These are phyloP conservation scores for Alternaria brassicicola DNA, from an alignment of 2,329 filamentous ascomycete genomes.

Conservation along the genomic window DNA sequence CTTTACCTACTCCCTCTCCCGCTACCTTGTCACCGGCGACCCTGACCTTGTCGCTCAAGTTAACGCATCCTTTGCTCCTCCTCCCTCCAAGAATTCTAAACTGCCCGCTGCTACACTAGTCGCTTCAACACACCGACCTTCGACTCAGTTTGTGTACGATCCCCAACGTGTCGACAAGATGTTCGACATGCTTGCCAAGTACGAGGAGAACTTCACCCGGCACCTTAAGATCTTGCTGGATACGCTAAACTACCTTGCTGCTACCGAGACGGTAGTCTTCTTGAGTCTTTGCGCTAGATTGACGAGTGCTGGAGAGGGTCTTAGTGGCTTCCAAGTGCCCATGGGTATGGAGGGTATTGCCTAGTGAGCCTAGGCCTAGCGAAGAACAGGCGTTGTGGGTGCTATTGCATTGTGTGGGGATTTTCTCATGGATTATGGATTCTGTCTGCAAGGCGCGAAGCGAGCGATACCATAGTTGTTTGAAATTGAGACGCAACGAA, in stretches of 20 bases:
- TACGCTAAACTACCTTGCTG: conserved; percentile 94
- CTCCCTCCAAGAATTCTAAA: conserved; percentile 14
- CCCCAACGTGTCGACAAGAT: conserved; percentile 72
- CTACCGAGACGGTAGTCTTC: conserved; percentile 94
- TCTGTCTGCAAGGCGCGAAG: conserved; percentile 7
- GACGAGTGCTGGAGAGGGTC: conserved; percentile 79
- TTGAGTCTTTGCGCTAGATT: conserved; percentile 83
- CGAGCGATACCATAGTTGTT: conserved; percentile 18
- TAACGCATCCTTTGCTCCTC: conserved; percentile 59
- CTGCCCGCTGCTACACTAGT: conserved; percentile 15
- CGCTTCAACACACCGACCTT: conserved; percentile 23
- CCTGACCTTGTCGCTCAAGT: conserved; percentile 70
- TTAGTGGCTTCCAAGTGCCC: conserved; percentile 34
- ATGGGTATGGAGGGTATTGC: conserved; percentile 33
- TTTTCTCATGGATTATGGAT: background rate
- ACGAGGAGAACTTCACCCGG: conserved; percentile 89
- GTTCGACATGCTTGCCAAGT: conserved; percentile 85
- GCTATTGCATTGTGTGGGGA: background rate
- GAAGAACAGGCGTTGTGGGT: background rate
- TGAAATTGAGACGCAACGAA: conserved; percentile 7
- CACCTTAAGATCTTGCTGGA: conserved; percentile 94
- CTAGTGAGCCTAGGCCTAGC: background rate
- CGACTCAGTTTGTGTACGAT: conserved; percentile 58
- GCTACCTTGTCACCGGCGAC: conserved; percentile 83
- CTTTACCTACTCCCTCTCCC: conserved; percentile 84